Evolutionary conservation across 768 basidiomycete genomes (phyloP).

Genomic region (Hysterangium stoloniferum): DNA sequence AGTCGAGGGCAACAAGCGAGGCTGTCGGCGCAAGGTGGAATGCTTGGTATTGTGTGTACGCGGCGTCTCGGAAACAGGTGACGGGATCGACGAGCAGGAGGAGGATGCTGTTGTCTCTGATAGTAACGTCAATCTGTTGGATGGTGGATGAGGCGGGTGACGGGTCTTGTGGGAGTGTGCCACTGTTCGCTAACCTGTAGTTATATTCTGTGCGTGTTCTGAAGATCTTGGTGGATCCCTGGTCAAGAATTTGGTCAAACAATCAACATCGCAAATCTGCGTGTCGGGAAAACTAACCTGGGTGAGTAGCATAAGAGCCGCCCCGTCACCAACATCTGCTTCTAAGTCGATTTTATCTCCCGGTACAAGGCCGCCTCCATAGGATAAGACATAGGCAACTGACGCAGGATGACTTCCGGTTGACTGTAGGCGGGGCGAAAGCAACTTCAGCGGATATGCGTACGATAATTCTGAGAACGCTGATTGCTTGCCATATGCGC

Average conservation of each 20-base stretch:
- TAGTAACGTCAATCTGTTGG: constrained; percentile 53
- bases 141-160: constrained; percentile 31
- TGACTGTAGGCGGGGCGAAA: constrained; percentile 52
- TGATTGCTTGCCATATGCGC: constrained; percentile 40
- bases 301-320: constrained; percentile 67
- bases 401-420: constrained; percentile 26
- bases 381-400: constrained; percentile 74
- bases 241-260: too few species aligned
- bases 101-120: constrained; percentile 48
- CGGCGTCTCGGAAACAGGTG: constrained; percentile 80
- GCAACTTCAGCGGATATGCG: constrained; percentile 81
- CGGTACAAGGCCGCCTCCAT: constrained; percentile 87
- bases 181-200: background rate
- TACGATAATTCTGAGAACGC: constrained; percentile 70
- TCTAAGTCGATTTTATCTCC: constrained; percentile 66
- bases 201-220: constrained; percentile 55
- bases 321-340: constrained; percentile 50
- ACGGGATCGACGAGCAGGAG: constrained; percentile 89
- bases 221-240: constrained; percentile 96
- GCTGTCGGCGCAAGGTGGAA: constrained; percentile 57
- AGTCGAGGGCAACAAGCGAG: constrained; percentile 76
- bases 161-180: background rate
- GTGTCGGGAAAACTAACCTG: constrained; percentile 47
- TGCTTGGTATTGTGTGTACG: constrained; percentile 77
- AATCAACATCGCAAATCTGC: too few species aligned